Evolutionary conservation across 2,329 filamentous ascomycete genomes (phyloP).

Genomic region (Colletotrichum kahawae): DNA sequence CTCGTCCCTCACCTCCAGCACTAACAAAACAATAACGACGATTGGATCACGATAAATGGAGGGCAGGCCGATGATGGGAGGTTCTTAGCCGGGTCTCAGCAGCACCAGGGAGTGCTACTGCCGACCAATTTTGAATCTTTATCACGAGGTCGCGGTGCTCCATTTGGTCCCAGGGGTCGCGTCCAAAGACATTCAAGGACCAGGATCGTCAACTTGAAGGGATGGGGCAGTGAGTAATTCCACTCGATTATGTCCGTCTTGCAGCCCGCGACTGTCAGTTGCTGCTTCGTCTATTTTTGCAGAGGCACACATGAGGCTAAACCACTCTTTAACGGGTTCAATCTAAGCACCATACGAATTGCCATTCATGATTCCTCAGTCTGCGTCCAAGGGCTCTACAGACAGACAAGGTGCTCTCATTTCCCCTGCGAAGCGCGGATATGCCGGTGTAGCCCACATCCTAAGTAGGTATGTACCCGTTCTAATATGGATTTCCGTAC

Average conservation of each 20-base stretch:
- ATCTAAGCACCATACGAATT: not conserved
- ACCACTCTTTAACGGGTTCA: not conserved
- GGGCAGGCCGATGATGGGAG: not conserved
- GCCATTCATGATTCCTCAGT: not conserved
- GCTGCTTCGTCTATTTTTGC: not conserved
- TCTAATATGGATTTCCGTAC: not conserved
- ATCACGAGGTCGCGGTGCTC: not conserved
- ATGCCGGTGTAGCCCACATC: not conserved
- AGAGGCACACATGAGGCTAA: not conserved
- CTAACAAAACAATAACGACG: not conserved
- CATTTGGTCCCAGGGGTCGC: not conserved
- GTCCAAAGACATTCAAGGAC: not conserved
- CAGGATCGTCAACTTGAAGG: not conserved
- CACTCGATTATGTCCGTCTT: not conserved
- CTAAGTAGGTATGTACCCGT: not conserved
- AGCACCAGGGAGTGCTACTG: not conserved
- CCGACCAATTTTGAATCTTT: not conserved
- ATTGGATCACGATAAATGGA: not conserved
- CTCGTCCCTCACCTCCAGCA: not conserved
- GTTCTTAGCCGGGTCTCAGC: not conserved
- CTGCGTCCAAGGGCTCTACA: not conserved
- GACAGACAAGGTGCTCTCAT: not conserved
- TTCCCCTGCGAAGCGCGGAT: not conserved
- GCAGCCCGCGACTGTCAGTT: not conserved
- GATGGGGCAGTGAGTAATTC: not conserved